Base-by-base conservation (phyloP, 1,284 basidiomycete genomes). In the Leccinum pachyderme region DNA sequence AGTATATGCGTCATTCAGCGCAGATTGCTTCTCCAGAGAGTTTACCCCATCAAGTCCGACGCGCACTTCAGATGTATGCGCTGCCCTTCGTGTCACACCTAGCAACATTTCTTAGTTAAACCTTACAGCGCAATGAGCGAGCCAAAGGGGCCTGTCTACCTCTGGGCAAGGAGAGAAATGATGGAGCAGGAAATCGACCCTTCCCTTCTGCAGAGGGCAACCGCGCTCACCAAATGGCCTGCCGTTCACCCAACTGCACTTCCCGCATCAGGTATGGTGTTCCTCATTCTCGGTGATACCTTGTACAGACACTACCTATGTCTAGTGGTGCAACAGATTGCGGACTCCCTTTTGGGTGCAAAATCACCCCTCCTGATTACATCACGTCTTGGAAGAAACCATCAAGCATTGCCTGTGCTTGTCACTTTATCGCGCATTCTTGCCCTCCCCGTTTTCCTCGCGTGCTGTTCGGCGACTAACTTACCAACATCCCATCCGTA, bases 61-160 rank as follows among this genome's bases (percentile, higher is more conserved):
- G 87, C 35, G 79, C 83, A 0, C 67, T 88, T 46, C 86, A 89
- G 63, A 82, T 85, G 84, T 85, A 62, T 18, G 59, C 2, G 4
- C 12, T 52, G 25, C 46, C 13, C 22, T 51, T 22, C 7, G 18
- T 13, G 37, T 11, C 8, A 32, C 13, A n/a, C 22, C 51, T 56
- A 53, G 15, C 15, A 25, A 5, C 29, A 11, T n/a, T 18, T 25
- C 31, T 56, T 5, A 56, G 37, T 13, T 45, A 44, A 48, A 49
- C 46, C 33, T 32, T 51, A 4, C 41, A 86, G 84, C 59, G 84
- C 86, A 4, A 81, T 70, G 29, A 86, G 83, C 56, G 79, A 83
- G 31, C 87, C 87, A 0, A 81, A 80, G 64, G 87, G 87, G 0
- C 87, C 87, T 0, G 84, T 87, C 0, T 89, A 89, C 66, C 73